Base-by-base conservation (phyloP, 345 rosid species). In the Gossypium arboreum region DNA sequence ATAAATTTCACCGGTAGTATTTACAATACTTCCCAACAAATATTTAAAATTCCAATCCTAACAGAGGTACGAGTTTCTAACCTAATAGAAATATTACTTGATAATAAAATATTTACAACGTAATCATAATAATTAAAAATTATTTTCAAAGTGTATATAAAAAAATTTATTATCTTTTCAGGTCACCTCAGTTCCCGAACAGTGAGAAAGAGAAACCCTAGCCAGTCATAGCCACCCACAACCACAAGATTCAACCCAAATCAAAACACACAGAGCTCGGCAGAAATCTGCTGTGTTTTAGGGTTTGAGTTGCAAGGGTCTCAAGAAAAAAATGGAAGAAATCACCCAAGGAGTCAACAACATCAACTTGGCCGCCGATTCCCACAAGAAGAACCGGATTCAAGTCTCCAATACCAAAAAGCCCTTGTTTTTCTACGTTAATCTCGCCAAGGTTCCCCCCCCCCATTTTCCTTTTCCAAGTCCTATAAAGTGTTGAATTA, bases 321-420 rank as follows among this genome's bases (percentile, higher is more conserved):
- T 34, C 59, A 76, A 79, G 1, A 34, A 34, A 34, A 6, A 55
- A 60, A 88, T 93, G 94, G 97, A 93, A 85, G 94, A 87, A 71
- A 83, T 91, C 22, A 84, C 88, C 9, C 89, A 89, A 73, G 97
- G 93, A 76, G 88, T 91, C 9, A 83, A 82, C 82, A 84, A 73
- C 87, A 78, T 93, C 72, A 83, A 65, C 78, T 64, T 91, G 72
- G 77, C 64, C 12, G 88, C 74, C 48, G 94, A 88, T 79, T 72
- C 68, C 45, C 78, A 61, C 79, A 91, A 88, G 92, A 89, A 86
- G 88, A 93, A 91, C 73, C 91, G 97, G 67, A 90, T 93, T 85
- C 97, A 93, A 67, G 98, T 93, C 79, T 93, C 98, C 73, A 91
- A 93, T 86, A 93, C 98, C 77, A 93, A 91, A 85, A 93, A 90